Base-by-base conservation (phyloP, 1,284 basidiomycete genomes). In the Boletus coffeatus region DNA sequence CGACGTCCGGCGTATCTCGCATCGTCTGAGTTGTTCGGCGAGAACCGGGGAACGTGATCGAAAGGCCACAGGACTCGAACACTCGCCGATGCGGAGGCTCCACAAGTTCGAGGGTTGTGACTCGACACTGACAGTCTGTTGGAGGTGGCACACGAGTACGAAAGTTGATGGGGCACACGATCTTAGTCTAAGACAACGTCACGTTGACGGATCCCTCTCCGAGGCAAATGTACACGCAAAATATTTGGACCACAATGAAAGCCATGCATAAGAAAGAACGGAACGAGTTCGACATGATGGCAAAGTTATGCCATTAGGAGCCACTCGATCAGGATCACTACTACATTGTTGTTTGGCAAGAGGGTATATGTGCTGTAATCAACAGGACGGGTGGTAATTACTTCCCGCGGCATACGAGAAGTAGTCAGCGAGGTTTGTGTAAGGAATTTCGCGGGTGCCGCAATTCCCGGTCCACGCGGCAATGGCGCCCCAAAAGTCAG, bases 401-500 rank as follows among this genome's bases (percentile, higher is more conserved):
- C 64, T 64, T 37, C 62, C 62, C 4, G 50, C 64, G 29, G 70
- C 67, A 41, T 70, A 68, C 39, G 68, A 62, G 41, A 69, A 61
- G 36, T 69, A 69, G 62, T 67, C 62, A 4, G 70, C 68, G 6
- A 69, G 58, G 53, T 71, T 71, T 29, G 32, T n/a, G 53, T 71
- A 71, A 2, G 67, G 67, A 21, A 69, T 71, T 18, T 68, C 50
- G 18, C 55, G 56, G 8, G 67, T 71, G 39, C 56, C 62, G n/a
- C 68, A 69, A 8, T 62, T 65, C n/a, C 62, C 67, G 0, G 68
- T 69, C 69, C 70, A 72, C 14, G 69, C 69, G 37, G 67, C 69
- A 52, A 70, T 62, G 4, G 60, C 18, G 14, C 37, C 50, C 69
- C 65, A 69, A 50, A 70, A 70, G 18, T 58, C 67, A 13, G 59